Percentiles rank a stretch among this genome's conserved stretches.
These are phyloP conservation scores for Calonectria hongkongensis DNA, from an alignment of 2,329 filamentous ascomycete genomes.

Conservation along the genomic window DNA sequence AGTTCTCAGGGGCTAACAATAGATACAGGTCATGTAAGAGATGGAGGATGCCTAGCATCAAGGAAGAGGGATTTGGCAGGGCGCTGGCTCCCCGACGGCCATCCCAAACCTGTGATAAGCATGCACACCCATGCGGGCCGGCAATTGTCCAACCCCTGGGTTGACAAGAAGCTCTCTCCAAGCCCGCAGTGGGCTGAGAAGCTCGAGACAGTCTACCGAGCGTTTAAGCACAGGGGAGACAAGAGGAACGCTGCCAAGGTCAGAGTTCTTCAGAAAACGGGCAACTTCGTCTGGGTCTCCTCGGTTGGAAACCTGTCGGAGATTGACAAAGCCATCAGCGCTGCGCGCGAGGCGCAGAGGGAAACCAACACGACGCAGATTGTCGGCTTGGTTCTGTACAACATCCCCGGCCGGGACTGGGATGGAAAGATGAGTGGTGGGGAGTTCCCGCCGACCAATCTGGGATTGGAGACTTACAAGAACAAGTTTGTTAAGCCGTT, in stretches of 20 bases:
- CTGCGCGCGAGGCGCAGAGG: constrained; percentile 21
- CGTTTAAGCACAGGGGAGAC: constrained; percentile 21
- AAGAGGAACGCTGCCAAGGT: constrained; percentile 32
- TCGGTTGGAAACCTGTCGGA: constrained; percentile 22
- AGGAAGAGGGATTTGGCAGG: constrained; percentile 16
- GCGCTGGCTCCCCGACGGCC: constrained; percentile 2
- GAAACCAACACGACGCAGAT: constrained; percentile 24
- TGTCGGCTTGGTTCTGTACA: constrained; percentile 34
- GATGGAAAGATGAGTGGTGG: constrained; percentile 17
- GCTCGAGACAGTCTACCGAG: constrained; percentile 23
- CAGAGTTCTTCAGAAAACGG: constrained; percentile 20
- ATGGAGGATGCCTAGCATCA: neutral
- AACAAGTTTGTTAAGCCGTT: constrained; percentile 27
- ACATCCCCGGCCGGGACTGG: constrained; percentile 35
- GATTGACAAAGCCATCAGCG: constrained; percentile 28
- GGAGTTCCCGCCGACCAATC: constrained; percentile 20
- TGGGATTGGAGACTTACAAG: constrained; percentile 25
- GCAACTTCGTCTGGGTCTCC: constrained; percentile 39
- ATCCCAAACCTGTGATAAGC: constrained; percentile 1
- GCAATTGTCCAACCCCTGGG: constrained; percentile 30
- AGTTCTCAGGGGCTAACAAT: neutral
- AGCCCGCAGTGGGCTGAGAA: constrained; percentile 33
- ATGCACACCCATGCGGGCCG: constrained; percentile 2
- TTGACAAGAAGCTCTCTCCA: constrained; percentile 18
- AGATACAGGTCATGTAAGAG: neutral